Evolutionary conservation across 805 yeast species (phyloP).

Genomic region (Sugiyamaella marilandica): DNA sequence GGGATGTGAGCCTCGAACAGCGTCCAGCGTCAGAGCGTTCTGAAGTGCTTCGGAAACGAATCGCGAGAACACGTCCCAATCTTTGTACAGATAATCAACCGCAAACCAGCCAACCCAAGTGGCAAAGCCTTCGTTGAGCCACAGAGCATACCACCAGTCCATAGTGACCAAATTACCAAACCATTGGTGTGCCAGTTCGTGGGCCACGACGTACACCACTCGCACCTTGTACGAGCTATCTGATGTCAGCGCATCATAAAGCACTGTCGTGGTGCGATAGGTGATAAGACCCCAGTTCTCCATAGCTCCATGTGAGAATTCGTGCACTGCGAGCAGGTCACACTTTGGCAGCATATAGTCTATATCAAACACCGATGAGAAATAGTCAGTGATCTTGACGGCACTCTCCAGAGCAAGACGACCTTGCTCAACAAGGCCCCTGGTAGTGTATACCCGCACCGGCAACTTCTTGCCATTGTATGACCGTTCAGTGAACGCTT

Average conservation of each 20-base stretch:
- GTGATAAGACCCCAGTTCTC: constrained; percentile 74
- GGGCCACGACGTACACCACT: constrained; percentile 82
- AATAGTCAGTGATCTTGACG: constrained; percentile 68
- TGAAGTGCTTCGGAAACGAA: constrained; percentile 73
- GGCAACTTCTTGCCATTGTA: constrained; percentile 61
- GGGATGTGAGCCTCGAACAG: constrained; percentile 78
- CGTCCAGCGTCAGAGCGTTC: constrained; percentile 64
- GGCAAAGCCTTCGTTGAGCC: constrained; percentile 88
- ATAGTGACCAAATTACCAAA: constrained; percentile 84
- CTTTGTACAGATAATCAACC: constrained; percentile 69
- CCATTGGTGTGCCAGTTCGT: constrained; percentile 91
- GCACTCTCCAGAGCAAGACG: constrained; percentile 69
- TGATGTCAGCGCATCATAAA: constrained; percentile 62
- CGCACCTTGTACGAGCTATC: constrained; percentile 60
- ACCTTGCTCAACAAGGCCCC: constrained; percentile 69
- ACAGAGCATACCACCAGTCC: constrained; percentile 91
- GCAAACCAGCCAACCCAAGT: constrained; percentile 91
- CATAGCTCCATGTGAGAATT: constrained; percentile 86
- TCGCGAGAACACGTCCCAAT: constrained; percentile 81
- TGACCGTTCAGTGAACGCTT: constrained; percentile 38
- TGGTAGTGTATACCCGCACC: constrained; percentile 75
- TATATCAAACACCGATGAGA: constrained; percentile 67
- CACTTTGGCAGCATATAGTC: constrained; percentile 75
- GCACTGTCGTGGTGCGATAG: constrained; percentile 69
- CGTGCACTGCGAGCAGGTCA: constrained; percentile 79